A percentile compares a stretch with the other conserved stretches of the same genome.
Conservation (phyloP, 305 asterid genomes). For the Solanum chacoense region DNA sequence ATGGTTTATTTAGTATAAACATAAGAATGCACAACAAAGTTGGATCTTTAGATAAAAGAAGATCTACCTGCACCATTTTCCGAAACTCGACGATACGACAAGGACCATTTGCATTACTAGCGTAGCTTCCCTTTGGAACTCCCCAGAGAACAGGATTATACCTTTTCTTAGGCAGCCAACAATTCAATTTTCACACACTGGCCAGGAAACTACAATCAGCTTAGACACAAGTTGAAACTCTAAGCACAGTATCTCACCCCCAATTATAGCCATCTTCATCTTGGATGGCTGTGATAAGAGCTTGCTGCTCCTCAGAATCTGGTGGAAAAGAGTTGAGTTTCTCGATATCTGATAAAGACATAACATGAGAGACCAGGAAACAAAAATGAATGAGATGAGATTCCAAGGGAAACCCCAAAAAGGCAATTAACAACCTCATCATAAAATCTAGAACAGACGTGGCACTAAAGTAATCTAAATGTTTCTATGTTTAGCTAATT, state of each 20-base stretch:
- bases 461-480: background rate
- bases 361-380: background rate
- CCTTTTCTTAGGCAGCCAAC: conserved; percentile 27
- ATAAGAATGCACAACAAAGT: background rate
- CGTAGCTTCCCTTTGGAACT: conserved; percentile 97
- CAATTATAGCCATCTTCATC: conserved; percentile 81
- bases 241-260: conserved; percentile 61
- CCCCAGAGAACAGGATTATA: conserved; percentile 97
- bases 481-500: background rate
- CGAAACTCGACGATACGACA: conserved; percentile 81
- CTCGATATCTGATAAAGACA: conserved; percentile 45
- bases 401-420: background rate
- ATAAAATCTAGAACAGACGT: background rate
- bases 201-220: conserved; percentile 4
- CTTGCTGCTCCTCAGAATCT: conserved; percentile 87
- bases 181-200: background rate
- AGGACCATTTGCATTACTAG: conserved; percentile 71
- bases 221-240: background rate
- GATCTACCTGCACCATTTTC: conserved; percentile 82
- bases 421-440: background rate
- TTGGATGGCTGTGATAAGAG: conserved; percentile 66
- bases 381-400: conserved; percentile 3
- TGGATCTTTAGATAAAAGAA: background rate
- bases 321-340: conserved; percentile 66
- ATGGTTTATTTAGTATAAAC: background rate